A percentile compares a stretch with the other conserved stretches of the same genome.
phyloP scores from a whole-genome alignment of 139 green algal species.

The Monoraphidium neglectum region DNA sequence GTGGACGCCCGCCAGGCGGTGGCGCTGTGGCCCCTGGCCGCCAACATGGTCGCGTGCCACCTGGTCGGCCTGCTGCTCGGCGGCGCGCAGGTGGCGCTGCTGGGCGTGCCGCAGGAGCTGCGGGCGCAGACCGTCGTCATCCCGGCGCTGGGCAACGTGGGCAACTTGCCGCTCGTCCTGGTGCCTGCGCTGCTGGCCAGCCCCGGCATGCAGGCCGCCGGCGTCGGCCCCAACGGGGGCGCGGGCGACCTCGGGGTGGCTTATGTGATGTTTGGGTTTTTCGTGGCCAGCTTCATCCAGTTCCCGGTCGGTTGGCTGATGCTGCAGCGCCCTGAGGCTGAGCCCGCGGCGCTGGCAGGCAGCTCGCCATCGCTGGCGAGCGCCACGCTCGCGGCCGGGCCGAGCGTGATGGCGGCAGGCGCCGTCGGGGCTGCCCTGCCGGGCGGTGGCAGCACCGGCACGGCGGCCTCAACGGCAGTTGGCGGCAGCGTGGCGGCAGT shows the following conservation, averaged over 20 bases:
- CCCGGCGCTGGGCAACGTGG: constrained; percentile 17
- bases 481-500: no score
- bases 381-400: no score
- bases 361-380: no score
- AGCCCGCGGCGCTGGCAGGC: not conserved
- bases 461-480: no score
- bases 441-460: no score
- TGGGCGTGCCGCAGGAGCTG: not conserved
- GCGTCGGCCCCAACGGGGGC: not conserved
- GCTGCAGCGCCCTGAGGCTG: constrained; percentile 18
- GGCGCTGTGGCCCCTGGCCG: constrained; percentile 15
- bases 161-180: constrained; percentile 38
- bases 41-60: constrained; percentile 21
- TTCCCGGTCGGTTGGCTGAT: constrained; percentile 40
- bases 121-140: constrained; percentile 13
- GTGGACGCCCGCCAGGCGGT: constrained; percentile 3
- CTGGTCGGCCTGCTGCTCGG: not conserved
- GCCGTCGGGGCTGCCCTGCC: no score
- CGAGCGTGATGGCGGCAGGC: no score
- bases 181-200: constrained; percentile 14
- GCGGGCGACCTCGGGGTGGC: constrained; percentile 1
- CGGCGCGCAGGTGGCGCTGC: not conserved
- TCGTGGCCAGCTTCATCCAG: constrained; percentile 42
- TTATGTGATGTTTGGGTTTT: constrained; percentile 41
- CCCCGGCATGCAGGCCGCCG: not conserved